phyloP scores from a whole-genome alignment of 345 rosid genomes.

The Pugionium cornutum region DNA sequence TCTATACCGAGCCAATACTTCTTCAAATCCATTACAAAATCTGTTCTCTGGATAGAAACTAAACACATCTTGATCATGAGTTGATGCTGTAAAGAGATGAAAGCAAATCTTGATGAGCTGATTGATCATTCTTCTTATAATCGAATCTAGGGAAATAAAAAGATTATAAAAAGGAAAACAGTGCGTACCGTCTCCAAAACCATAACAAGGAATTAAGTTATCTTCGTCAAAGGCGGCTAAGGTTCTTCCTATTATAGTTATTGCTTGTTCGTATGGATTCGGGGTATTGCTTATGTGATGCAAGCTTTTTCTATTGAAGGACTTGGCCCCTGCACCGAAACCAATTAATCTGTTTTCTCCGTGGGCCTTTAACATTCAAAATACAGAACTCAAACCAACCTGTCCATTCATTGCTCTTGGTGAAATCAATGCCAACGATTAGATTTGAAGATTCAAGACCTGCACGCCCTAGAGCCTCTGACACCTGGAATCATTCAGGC shows the following conservation, averaged over 20 bases:
- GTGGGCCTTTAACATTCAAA: too few relatives aligned
- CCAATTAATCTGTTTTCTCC: slow-evolving; percentile 13
- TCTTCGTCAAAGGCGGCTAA: slow-evolving; percentile 87
- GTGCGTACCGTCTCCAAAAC: slow-evolving; percentile 90
- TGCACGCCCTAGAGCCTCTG: slow-evolving; percentile 75
- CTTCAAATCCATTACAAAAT: slow-evolving; percentile 88
- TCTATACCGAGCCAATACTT: slow-evolving; percentile 71
- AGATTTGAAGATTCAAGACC: slow-evolving; percentile 99
- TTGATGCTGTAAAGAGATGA: slow-evolving; percentile 64
- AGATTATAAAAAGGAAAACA: not conserved
- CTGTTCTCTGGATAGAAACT: slow-evolving; percentile 68
- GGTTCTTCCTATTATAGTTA: slow-evolving; percentile 83
- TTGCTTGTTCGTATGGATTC: slow-evolving; percentile 93
- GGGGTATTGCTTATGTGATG: slow-evolving; percentile 66
- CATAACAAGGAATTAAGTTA: slow-evolving; percentile 91
- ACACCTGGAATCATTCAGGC: slow-evolving; percentile 48
- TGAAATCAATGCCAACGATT: slow-evolving; percentile 91
- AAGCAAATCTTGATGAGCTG: slow-evolving; percentile 21
- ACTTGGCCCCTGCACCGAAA: slow-evolving; percentile 55
- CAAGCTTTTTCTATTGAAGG: slow-evolving; percentile 71
- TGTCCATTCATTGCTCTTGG: slow-evolving; percentile 99
- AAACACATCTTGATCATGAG: slow-evolving; percentile 95
- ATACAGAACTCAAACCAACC: slow-evolving; percentile 43
- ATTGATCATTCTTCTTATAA: too few relatives aligned
- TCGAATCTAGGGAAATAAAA: too few relatives aligned